Evolutionary conservation across 2,329 filamentous ascomycete genomes (phyloP), one percentile per base, ranked within the genome.

Genomic region (Epichloe typhina): DNA sequence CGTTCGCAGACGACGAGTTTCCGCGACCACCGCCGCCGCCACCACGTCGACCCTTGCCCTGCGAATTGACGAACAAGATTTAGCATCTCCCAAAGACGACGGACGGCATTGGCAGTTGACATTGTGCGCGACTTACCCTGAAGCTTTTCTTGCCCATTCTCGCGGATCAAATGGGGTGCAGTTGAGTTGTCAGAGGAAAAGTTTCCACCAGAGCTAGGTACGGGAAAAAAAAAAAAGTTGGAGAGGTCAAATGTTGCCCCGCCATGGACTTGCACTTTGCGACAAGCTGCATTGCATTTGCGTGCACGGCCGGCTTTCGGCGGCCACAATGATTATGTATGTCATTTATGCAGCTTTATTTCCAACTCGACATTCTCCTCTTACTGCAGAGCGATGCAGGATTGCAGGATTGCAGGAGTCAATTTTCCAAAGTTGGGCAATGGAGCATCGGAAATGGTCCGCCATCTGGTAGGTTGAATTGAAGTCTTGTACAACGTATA

Each of bases 71-170:
- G 13, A 49, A 59, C 56, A 56, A 54, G 17, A 44, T 8, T 42
- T 3, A 17, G 19, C 19, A 43, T 21, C 26, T 40, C n/a, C 13
- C 1, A n/a, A 26, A 26, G 12, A 38, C 31, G 5, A 6, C 8
- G 15, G 33, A 12, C 2, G 17, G 21, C 17, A 19, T 37, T 9
- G 9, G 17, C 39, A n/a, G 37, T 49, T 13, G 19, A 33, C 40
- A 7, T n/a, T 19, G 26, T 51, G 41, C 15, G 23, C 39, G 21
- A 52, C 61, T 53, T 48, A 69, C 66, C 53, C 64, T 61, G 50
- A 68, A 68, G 54, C 58, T 61, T 57, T 64, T 66, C 55, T 64
- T 68, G 54, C 65, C 65, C 65, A 67, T 67, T 56, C 51, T 62
- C 53, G 60, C 58, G 58, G 58, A 49, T 40, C 23, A 12, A 7